These are phyloP conservation scores for Neonectria sp. DNA, from an alignment of 2,329 filamentous ascomycete species.

Conservation along the genomic window DNA sequence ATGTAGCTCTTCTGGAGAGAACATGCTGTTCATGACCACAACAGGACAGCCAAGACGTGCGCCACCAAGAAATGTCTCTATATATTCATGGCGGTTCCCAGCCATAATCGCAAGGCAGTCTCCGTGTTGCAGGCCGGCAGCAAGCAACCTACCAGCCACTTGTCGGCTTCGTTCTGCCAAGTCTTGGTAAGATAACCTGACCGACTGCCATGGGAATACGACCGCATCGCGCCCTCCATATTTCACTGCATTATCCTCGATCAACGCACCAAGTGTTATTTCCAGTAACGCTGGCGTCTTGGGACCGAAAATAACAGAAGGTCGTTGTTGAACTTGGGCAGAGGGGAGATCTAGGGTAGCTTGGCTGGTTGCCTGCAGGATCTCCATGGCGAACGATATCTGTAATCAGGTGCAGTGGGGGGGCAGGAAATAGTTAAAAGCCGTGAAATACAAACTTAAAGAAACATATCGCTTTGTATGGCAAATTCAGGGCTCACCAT, in stretches of 20 bases:
- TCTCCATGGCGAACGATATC: neutral
- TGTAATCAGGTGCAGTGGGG: neutral
- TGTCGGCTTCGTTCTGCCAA: constrained; percentile 26
- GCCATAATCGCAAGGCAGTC: constrained; percentile 34
- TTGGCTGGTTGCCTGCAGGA: neutral
- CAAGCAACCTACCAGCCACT: constrained; percentile 33
- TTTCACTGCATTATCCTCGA: constrained; percentile 17
- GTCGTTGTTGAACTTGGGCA: neutral
- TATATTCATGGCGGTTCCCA: constrained; percentile 35
- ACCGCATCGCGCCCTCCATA: constrained; percentile 25
- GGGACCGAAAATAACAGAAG: neutral
- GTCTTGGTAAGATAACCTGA: constrained; percentile 22
- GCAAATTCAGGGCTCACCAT: neutral
- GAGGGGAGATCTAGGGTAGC: neutral
- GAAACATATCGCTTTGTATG: neutral
- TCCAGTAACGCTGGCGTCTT: neutral
- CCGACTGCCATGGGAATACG: constrained; percentile 30
- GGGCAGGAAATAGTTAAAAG: neutral
- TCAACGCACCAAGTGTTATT: constrained; percentile 15
- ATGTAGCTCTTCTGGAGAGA: constrained; percentile 22
- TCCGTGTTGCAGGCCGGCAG: constrained; percentile 22
- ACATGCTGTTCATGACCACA: constrained; percentile 37
- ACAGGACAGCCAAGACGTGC: constrained; percentile 31
- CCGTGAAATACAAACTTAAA: neutral
- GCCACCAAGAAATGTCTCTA: constrained; percentile 34